Evolutionary conservation across 2,329 filamentous ascomycete genomes (phyloP).

Genomic region (Colletotrichum trifolii): DNA sequence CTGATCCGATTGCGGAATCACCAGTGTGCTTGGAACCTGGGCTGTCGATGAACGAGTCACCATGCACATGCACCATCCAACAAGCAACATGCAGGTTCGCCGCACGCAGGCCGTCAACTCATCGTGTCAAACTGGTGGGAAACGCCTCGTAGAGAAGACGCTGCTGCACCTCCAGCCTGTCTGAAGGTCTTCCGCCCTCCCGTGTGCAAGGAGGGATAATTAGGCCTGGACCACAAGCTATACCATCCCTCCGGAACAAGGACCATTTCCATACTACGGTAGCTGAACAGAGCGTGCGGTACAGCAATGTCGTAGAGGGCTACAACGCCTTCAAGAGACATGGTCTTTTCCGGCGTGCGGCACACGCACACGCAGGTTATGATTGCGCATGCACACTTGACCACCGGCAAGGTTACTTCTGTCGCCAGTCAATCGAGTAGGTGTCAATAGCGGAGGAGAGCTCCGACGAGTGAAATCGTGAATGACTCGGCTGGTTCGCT

Average conservation of each 20-base stretch:
- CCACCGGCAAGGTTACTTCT: too few relatives aligned
- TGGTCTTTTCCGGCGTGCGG: too few relatives aligned
- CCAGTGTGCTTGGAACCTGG: background rate
- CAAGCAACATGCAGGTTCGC: background rate
- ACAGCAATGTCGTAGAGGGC: slow-evolving; percentile 16
- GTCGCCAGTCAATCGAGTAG: too few relatives aligned
- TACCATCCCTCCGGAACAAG: slow-evolving; percentile 29
- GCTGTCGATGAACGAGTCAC: background rate
- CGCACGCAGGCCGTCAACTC: slow-evolving; percentile 10
- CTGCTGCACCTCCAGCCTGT: slow-evolving; percentile 30
- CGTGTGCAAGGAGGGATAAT: slow-evolving; percentile 32
- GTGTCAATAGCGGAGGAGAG: too few relatives aligned
- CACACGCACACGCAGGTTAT: too few relatives aligned
- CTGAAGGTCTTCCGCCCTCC: slow-evolving; percentile 34
- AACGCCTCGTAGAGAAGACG: slow-evolving; percentile 26
- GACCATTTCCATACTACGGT: background rate
- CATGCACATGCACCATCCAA: too few relatives aligned
- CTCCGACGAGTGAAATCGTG: too few relatives aligned
- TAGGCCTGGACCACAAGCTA: slow-evolving; percentile 17
- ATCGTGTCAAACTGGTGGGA: slow-evolving; percentile 8
- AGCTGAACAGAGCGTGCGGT: slow-evolving; percentile 11
- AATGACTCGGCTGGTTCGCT: background rate
- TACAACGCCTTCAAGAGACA: slow-evolving; percentile 8
- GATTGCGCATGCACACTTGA: too few relatives aligned
- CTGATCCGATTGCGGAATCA: too few relatives aligned